Evolutionary conservation across 2,329 filamentous ascomycete species (phyloP).

Genomic region (Alternaria triticimaculans): DNA sequence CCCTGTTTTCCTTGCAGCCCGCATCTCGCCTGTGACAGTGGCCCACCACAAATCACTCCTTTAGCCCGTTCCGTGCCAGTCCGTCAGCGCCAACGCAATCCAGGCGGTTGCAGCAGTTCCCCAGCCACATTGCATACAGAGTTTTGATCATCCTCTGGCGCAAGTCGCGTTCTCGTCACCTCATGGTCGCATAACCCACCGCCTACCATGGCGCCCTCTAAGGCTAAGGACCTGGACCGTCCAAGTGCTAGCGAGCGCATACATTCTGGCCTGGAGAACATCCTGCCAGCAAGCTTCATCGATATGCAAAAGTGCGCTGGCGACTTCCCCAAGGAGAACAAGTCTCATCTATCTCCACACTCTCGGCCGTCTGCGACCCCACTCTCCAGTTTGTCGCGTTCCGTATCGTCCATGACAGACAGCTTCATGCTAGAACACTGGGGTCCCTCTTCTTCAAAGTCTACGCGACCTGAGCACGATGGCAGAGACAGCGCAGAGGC

Average conservation of each 20-base stretch:
- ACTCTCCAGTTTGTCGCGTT: constrained; percentile 34
- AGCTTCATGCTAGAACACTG: constrained; percentile 44
- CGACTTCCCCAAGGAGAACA: constrained; percentile 23
- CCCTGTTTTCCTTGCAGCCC: constrained; percentile 11
- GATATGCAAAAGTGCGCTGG: constrained; percentile 14
- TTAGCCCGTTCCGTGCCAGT: constrained; percentile 17
- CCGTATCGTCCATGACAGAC: constrained; percentile 43
- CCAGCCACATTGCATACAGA: constrained; percentile 15
- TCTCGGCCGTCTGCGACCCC: constrained; percentile 30
- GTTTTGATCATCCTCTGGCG: constrained; percentile 9
- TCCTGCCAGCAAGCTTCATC: constrained; percentile 34
- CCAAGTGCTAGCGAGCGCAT: constrained; percentile 24
- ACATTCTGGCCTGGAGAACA: constrained; percentile 37
- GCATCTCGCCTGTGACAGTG: constrained; percentile 25
- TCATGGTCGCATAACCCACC: constrained; percentile 21
- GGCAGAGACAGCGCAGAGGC: constrained; percentile 17
- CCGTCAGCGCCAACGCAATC: constrained; percentile 14
- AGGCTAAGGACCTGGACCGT: constrained; percentile 23
- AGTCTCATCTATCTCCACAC: constrained; percentile 22
- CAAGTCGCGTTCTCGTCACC: constrained; percentile 9
- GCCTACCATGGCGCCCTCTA: constrained; percentile 25
- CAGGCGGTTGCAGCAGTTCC: constrained; percentile 26
- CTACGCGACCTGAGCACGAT: constrained; percentile 14
- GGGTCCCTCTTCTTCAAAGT: constrained; percentile 21
- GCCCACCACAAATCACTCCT: constrained; percentile 25